Base-by-base conservation (phyloP, 2,329 filamentous ascomycete species). In the Exophiala viscosa region DNA sequence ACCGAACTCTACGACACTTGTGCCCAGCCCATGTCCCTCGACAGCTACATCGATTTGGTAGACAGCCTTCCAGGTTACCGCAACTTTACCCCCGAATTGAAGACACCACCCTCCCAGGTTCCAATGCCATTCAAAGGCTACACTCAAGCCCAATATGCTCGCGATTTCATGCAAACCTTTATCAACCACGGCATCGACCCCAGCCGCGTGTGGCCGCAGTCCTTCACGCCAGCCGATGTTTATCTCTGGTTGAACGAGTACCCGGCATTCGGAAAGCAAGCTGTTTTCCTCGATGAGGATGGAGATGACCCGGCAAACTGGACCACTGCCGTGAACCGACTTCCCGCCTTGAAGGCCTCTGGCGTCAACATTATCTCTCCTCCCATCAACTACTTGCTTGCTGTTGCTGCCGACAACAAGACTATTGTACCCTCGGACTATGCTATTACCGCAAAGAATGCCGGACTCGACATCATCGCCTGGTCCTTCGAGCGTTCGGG, bases 401-500 rank as follows among this genome's bases (percentile, higher is more conserved):
- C 76, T 1, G 67, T 77, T 20, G 71, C 71, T 28, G 69, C 75
- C 3, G 75, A 76, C 55, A 75, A 76, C 39, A 46, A 60, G 40
- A 58, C 62, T 59, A 83, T 87, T 36, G 75, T 85, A 5, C 81
- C 85, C 3, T 85, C 80, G 40, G 71, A 70, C 35, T 89, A 88
- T 60, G 85, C 85, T 3, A 71, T 69, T 40, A 74, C 74, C 43
- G 84, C 83, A 15, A 82, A 81, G 64, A 71, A 78, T 59, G 76
- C 82, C 5, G 83, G 82, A 0, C 70, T 88, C 39, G 76, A 84
- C 44, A 81, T 88, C 54, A 77, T 88, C 38, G 78, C 83, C 0
- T 89, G 85, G 85, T 82, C 78, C 6, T 76, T 87, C 41, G 86
- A 89, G 69, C 77, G 85, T 28, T 84, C 80, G 0, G 81, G 81